A percentile compares a stretch with the other conserved stretches of the same genome.
These are phyloP conservation scores for Trypanosomatidae sp. DNA, from an alignment of 208 protist species.

Conservation along the genomic window DNA sequence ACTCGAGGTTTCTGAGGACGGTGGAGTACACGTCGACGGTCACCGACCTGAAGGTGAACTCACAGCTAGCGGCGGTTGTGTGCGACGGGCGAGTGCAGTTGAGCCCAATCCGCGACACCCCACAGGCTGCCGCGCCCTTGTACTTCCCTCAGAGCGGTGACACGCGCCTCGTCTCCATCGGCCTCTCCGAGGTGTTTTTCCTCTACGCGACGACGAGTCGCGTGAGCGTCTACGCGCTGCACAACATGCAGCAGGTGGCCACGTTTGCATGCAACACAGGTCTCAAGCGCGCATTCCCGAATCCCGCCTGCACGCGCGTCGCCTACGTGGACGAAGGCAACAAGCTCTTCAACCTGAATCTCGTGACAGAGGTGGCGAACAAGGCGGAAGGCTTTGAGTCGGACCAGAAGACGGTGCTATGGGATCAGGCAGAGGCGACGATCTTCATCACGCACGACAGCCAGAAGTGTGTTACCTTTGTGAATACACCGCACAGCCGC, in stretches of 20 bases:
- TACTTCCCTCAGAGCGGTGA: slow-evolving; percentile 37
- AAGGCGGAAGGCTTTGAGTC: slow-evolving; percentile 72
- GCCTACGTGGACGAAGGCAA: slow-evolving; percentile 90
- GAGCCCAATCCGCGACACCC: slow-evolving; percentile 68
- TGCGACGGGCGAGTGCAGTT: slow-evolving; percentile 85
- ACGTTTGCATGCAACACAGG: slow-evolving; percentile 65
- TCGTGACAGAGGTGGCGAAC: slow-evolving; percentile 85
- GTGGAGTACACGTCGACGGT: slow-evolving; percentile 82
- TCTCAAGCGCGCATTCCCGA: slow-evolving; percentile 84
- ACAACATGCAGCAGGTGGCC: slow-evolving; percentile 86
- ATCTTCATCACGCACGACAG: slow-evolving; percentile 83
- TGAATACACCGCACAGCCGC: slow-evolving; percentile 86
- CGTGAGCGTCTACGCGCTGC: slow-evolving; percentile 83
- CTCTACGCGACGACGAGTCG: slow-evolving; percentile 88
- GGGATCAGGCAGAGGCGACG: slow-evolving; percentile 92
- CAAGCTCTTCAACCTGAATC: slow-evolving; percentile 87
- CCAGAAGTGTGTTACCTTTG: slow-evolving; percentile 84
- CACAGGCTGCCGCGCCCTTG: slow-evolving; percentile 14
- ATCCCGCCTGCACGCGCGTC: slow-evolving; percentile 89
- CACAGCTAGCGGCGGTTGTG: slow-evolving; percentile 83
- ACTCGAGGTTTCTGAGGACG: slow-evolving; percentile 46
- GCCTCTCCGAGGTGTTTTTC: slow-evolving; percentile 92
- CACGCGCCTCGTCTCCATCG: slow-evolving; percentile 70
- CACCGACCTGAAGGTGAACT: slow-evolving; percentile 71
- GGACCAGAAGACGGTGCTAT: slow-evolving; percentile 77